phyloP scores from a whole-genome alignment of 176 grass and related monocot species.

The Aegilops tauschii region DNA sequence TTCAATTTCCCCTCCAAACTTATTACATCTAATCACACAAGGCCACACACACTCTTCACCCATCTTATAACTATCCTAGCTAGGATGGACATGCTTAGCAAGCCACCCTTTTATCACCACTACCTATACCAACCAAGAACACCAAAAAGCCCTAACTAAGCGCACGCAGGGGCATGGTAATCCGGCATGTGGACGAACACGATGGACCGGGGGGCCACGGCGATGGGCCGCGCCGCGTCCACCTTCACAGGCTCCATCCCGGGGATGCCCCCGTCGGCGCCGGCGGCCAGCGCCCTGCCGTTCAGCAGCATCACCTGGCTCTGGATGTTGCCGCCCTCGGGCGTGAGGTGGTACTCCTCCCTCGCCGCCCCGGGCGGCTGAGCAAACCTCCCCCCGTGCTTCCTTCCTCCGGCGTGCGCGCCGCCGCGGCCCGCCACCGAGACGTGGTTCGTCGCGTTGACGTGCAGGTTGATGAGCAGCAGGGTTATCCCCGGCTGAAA shows the following conservation, averaged over 20 bases:
- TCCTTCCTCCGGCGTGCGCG: not conserved
- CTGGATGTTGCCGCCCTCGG: slow-evolving; percentile 43
- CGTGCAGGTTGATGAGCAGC: slow-evolving; percentile 82
- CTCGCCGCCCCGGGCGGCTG: slow-evolving; percentile 13
- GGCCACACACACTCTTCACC: not conserved
- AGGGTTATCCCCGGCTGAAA: slow-evolving; percentile 74
- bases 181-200: slow-evolving; percentile 52
- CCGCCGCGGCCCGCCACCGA: slow-evolving; percentile 14
- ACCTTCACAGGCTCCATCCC: slow-evolving; percentile 28
- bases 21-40: not conserved
- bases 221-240: slow-evolving; percentile 33
- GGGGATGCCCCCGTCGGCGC: slow-evolving; percentile 52
- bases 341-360: slow-evolving; percentile 70
- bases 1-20: not conserved
- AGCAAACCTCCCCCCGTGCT: not conserved
- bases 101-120: slow-evolving; percentile 8
- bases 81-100: slow-evolving; percentile 38
- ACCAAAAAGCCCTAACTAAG: slow-evolving; percentile 4
- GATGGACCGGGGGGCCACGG: slow-evolving; percentile 46
- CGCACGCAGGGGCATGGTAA: slow-evolving; percentile 51
- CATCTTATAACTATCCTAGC: slow-evolving; percentile 17
- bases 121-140: not conserved
- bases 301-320: slow-evolving; percentile 81
- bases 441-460: slow-evolving; percentile 43
- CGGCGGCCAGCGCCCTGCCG: slow-evolving; percentile 47